Conservation (phyloP, 2,329 filamentous ascomycete species). For the Pseudogymnoascus sp. region DNA sequence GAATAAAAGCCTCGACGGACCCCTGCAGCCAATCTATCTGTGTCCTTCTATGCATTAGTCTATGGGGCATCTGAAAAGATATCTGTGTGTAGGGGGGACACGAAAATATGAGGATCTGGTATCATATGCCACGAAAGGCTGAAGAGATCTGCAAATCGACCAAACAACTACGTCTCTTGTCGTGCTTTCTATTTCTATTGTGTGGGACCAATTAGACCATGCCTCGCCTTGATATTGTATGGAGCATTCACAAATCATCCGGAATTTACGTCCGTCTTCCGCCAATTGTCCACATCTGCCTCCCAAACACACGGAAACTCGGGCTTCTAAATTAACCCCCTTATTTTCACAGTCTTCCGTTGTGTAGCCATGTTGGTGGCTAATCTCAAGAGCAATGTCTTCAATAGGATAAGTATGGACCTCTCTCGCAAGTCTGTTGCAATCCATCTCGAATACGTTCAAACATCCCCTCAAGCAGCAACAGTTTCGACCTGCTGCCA, state of each 20-base stretch:
- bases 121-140: background rate
- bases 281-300: background rate
- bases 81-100: background rate
- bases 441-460: background rate
- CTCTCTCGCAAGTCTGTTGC: background rate
- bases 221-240: background rate
- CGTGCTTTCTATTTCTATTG: background rate
- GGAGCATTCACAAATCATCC: background rate
- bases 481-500: background rate
- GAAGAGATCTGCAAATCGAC: background rate
- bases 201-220: background rate
- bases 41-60: background rate
- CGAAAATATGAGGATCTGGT: background rate
- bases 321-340: background rate
- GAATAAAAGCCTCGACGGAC: background rate
- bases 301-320: background rate
- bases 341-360: background rate
- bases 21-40: background rate
- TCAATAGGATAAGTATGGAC: slow-evolving; percentile 17
- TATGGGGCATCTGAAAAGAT: background rate
- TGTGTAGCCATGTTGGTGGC: background rate
- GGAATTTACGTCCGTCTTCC: background rate
- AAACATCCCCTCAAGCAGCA: background rate
- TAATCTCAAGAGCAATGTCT: background rate
- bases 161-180: background rate